Conservation (phyloP, 2,329 filamentous ascomycete genomes). For the Aspergillus eucalypticola region DNA sequence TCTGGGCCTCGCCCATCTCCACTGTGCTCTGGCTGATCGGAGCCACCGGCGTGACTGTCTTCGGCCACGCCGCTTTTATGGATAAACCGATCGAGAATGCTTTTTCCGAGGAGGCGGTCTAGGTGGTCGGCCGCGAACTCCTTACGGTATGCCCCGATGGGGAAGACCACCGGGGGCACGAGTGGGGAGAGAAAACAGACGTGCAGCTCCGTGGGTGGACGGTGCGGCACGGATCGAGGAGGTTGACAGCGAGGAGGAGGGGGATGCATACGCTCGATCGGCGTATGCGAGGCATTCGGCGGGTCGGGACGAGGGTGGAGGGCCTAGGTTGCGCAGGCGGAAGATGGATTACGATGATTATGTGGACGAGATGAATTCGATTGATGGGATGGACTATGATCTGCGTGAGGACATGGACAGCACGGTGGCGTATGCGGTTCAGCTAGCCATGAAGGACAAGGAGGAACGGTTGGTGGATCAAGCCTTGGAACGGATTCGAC, state of each 20-base stretch:
- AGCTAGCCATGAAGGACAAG: slow-evolving; percentile 61
- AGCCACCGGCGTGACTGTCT: slow-evolving; percentile 86
- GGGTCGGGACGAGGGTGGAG: slow-evolving; percentile 30
- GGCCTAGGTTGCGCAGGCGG: slow-evolving; percentile 39
- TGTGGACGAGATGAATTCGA: slow-evolving; percentile 47
- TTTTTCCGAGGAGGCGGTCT: slow-evolving; percentile 99
- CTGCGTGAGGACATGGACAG: slow-evolving; percentile 55
- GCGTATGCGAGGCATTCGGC: slow-evolving; percentile 36
- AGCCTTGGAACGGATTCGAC: slow-evolving; percentile 76
- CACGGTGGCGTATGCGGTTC: slow-evolving; percentile 49
- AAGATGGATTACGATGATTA: slow-evolving; percentile 47
- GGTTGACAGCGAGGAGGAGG: slow-evolving; percentile 40
- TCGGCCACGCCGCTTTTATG: slow-evolving; percentile 93
- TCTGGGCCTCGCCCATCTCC: slow-evolving; percentile 80
- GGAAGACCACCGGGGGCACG: slow-evolving; percentile 98
- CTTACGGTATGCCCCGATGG: slow-evolving; percentile 85
- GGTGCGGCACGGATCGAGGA: slow-evolving; percentile 45
- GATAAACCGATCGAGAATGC: slow-evolving; percentile 99
- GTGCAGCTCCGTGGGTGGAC: slow-evolving; percentile 55
- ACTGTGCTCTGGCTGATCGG: slow-evolving; percentile 95
- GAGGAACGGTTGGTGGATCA: slow-evolving; percentile 76
- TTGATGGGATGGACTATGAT: slow-evolving; percentile 52
- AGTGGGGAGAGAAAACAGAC: slow-evolving; percentile 62
- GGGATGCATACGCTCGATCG: slow-evolving; percentile 39
- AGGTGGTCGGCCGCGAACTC: slow-evolving; percentile 99